These are phyloP conservation scores for Microcyclosporella mali DNA, from an alignment of 2,329 filamentous ascomycete species.

Conservation along the genomic window DNA sequence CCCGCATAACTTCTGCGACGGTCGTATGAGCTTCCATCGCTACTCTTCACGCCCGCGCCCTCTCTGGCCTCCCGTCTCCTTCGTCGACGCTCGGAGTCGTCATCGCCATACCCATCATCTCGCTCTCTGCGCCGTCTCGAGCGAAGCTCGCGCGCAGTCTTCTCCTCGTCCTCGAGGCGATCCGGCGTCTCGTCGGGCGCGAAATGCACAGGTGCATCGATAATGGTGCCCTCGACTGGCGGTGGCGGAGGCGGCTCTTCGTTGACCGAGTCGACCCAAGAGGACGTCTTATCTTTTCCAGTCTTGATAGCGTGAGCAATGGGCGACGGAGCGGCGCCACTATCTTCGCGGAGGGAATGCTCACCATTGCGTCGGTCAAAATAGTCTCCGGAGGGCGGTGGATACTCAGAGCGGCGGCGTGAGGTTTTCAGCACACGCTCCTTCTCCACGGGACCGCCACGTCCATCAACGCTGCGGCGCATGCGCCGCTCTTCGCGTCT, in stretches of 20 bases:
- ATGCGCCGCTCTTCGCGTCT: constrained; percentile 41
- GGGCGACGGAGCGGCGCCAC: constrained; percentile 14
- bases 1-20: constrained; percentile 27
- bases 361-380: constrained; percentile 40
- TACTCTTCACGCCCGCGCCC: constrained; percentile 21
- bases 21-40: constrained; percentile 32
- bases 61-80: constrained; percentile 16
- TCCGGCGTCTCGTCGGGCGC: constrained; percentile 23
- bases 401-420: constrained; percentile 27
- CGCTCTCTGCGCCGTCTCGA: constrained; percentile 19
- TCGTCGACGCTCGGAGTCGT: constrained; percentile 18
- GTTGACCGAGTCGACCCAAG: constrained; percentile 44
- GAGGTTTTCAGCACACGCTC: constrained; percentile 24
- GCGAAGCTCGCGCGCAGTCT: constrained; percentile 29
- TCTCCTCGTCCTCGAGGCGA: constrained; percentile 24
- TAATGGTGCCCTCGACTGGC: constrained; percentile 42
- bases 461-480: constrained; percentile 34
- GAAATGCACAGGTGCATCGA: constrained; percentile 36
- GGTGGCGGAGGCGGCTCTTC: constrained; percentile 43
- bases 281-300: constrained; percentile 44
- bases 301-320: constrained; percentile 26
- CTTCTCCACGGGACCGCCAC: constrained; percentile 21
- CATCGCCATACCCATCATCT: constrained; percentile 17
- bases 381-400: constrained; percentile 38
- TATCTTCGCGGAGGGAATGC: constrained; percentile 16